Percentiles rank a stretch among this genome's conserved stretches.
phyloP scores from a whole-genome alignment of 495 filamentous ascomycete species.

The Elasticomyces elasticus region DNA sequence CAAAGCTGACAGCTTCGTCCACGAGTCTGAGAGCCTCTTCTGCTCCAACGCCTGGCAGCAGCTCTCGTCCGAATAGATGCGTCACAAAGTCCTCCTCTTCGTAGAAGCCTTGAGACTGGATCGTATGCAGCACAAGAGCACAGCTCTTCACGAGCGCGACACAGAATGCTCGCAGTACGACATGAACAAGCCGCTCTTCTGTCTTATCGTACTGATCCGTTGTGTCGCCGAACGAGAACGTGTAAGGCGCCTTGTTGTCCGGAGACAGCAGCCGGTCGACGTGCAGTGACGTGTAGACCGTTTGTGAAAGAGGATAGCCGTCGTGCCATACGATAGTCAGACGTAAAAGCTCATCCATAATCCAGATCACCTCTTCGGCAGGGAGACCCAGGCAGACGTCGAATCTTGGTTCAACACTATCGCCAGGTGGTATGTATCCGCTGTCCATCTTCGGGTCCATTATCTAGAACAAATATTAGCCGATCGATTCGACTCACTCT shows the following conservation, averaged over 20 bases:
- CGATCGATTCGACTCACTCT: background rate
- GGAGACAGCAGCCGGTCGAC: constrained; percentile 75
- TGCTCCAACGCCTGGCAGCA: constrained; percentile 54
- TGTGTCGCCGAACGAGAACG: constrained; percentile 50
- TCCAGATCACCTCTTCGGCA: constrained; percentile 74
- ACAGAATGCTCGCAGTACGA: constrained; percentile 77
- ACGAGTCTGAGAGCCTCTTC: constrained; percentile 50
- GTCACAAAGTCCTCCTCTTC: constrained; percentile 98
- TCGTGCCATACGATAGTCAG: constrained; percentile 90
- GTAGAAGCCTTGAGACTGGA: constrained; percentile 72
- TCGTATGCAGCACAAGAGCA: constrained; percentile 61
- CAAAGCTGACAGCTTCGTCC: constrained; percentile 45
- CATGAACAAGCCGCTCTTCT: constrained; percentile 42
- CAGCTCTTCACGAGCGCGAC: constrained; percentile 75
- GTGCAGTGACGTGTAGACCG: constrained; percentile 87
- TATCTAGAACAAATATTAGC: constrained; percentile 47
- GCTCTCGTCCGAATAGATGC: constrained; percentile 70
- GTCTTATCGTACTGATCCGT: constrained; percentile 24
- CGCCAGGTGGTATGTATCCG: constrained; percentile 64
- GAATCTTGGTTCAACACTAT: constrained; percentile 77
- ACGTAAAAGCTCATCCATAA: constrained; percentile 89
- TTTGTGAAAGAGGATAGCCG: constrained; percentile 88
- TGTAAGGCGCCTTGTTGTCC: constrained; percentile 52
- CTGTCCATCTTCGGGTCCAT: constrained; percentile 99
- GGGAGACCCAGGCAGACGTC: constrained; percentile 59